phyloP scores from a whole-genome alignment of 140 eudicot species.

The Anethum foeniculum region DNA sequence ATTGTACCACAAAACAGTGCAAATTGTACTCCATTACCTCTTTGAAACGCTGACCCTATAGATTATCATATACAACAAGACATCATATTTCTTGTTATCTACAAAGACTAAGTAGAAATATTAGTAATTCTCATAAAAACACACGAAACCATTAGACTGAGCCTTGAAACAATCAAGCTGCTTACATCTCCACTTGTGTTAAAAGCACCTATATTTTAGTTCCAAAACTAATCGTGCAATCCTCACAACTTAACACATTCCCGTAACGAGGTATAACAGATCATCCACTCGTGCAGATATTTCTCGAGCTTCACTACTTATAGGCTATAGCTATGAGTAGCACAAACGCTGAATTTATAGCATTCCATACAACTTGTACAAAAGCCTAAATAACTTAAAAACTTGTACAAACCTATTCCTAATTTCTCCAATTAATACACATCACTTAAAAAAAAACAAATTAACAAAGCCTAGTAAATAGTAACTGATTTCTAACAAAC shows the following conservation, averaged over 20 bases:
- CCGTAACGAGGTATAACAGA: not conserved
- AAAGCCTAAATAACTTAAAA: not conserved
- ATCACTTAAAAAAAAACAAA: no score
- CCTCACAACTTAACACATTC: not conserved
- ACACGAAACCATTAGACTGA: not conserved
- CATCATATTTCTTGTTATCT: not conserved
- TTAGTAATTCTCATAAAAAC: not conserved
- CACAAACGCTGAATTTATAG: not conserved
- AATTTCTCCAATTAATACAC: not conserved
- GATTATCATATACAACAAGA: not conserved
- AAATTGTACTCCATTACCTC: not conserved
- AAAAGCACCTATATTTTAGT: not conserved
- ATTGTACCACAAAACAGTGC: not conserved
- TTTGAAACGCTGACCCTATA: not conserved
- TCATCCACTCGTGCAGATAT: not conserved
- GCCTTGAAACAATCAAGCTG: not conserved
- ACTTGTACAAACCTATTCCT: not conserved
- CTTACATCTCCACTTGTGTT: no score
- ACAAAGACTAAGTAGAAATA: not conserved
- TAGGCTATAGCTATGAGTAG: not conserved
- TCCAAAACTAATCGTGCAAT: not conserved
- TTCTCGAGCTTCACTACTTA: not conserved
- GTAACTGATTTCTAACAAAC: not conserved
- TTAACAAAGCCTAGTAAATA: not conserved
- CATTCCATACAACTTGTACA: not conserved